Evolutionary conservation across 441 rosid genomes (phyloP), one percentile per base, ranked within the genome.

Genomic region (Manihot esculenta): DNA sequence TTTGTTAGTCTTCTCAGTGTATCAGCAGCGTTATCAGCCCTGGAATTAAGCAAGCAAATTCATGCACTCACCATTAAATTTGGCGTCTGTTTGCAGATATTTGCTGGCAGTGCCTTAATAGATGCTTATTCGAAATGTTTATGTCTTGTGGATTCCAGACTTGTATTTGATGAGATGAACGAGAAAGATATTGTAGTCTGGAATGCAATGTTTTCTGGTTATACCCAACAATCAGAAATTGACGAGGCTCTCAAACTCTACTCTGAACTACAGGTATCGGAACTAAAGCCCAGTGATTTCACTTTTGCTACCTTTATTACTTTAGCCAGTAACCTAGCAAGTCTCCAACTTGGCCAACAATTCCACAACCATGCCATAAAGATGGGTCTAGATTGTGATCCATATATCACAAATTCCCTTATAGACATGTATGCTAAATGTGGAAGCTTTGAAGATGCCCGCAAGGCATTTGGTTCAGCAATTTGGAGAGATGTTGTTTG

Each of bases 351-450:
- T 72, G 97, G 97, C 65, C 86, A 72, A 70, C 88, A 77, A 81
- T 78, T 90, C 70, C 97, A 90, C 71, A 50, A 87, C 84, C 85
- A 85, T 71, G 50, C 84, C 30, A 66, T 86, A 64, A 83, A 84
- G 72, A 72, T 64, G 18, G 84, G 92, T 68, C 62, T 88, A 60
- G 78, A 71, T 73, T 70, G 71, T 67, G 84, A 92, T 66, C 81
- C 88, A 4, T 81, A 85, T 58, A 77, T 88, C 5, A 71, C 81
- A 57, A 92, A 86, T 76, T 80, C 94, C 47, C 77, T 89, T 30
- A 45, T 89, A 58, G 89, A 88, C 75, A 92, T 88, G 97, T 89
- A 89, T 51, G 82, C 91, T 45, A 92, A 92, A 78, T 88, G 96
- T 72, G 94, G 94, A 78, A 79, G 85, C 74, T 81, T 88, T 5